These are phyloP conservation scores for Pseudoscleropodium purum DNA, from an alignment of 225 moss, liverwort and hornwort genomes.

Conservation along the genomic window DNA sequence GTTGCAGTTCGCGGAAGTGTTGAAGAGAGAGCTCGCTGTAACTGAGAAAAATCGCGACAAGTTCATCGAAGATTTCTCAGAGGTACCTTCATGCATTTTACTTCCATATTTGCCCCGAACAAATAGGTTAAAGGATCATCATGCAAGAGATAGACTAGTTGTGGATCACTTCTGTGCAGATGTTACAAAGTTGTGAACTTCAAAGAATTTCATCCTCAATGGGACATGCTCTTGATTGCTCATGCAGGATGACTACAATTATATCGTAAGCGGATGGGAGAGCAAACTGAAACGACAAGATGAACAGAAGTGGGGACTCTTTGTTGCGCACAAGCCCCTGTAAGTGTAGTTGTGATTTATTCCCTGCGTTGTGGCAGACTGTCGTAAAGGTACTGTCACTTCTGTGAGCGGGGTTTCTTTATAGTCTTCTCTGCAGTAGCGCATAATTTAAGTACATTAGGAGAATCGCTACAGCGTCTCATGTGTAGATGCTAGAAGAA, in stretches of 20 bases:
- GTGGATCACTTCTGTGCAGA: neutral
- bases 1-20: slow-evolving; percentile 61
- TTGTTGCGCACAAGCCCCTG: slow-evolving; percentile 27
- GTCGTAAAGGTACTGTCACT: neutral
- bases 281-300: slow-evolving; percentile 67
- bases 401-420: neutral
- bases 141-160: neutral
- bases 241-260: slow-evolving; percentile 59
- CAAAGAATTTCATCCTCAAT: neutral
- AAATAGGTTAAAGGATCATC: neutral
- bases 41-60: slow-evolving; percentile 40
- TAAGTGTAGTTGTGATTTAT: neutral
- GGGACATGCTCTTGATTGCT: neutral
- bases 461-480: neutral
- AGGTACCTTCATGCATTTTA: slow-evolving; percentile 20
- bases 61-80: slow-evolving; percentile 82
- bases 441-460: neutral
- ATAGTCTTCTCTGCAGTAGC: neutral
- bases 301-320: slow-evolving; percentile 95
- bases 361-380: neutral
- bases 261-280: slow-evolving; percentile 87
- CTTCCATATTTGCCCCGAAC: neutral
- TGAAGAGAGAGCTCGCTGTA: slow-evolving; percentile 57
- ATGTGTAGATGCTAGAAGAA: neutral
- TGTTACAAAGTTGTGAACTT: neutral